Evolutionary conservation across 768 basidiomycete species (phyloP).

Genomic region (Calvatia gigantea): DNA sequence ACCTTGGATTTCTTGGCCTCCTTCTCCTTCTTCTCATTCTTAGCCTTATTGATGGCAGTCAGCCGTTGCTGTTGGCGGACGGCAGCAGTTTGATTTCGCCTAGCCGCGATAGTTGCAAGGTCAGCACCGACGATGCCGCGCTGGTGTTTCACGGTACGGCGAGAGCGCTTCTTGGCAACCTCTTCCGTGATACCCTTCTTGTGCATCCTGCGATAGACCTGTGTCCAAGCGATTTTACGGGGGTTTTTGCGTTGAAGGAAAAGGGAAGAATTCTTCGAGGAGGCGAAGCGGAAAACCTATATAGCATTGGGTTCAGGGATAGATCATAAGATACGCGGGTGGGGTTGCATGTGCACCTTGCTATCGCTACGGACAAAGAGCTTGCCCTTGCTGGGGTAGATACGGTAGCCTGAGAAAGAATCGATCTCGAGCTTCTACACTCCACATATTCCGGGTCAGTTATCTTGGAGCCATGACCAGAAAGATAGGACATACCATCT

Average conservation of each 20-base stretch:
- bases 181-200: slow-evolving; percentile 99
- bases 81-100: slow-evolving; percentile 88
- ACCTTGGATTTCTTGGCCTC: slow-evolving; percentile 89
- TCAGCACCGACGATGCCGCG: slow-evolving; percentile 98
- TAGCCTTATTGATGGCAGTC: slow-evolving; percentile 89
- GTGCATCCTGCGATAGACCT: slow-evolving; percentile 94
- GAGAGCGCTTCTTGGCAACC: slow-evolving; percentile 97
- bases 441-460: slow-evolving; percentile 21
- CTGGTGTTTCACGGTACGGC: slow-evolving; percentile 96
- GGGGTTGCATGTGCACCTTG: slow-evolving; percentile 57
- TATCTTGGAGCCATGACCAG: not conserved
- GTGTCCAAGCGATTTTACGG: slow-evolving; percentile 98
- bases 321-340: not conserved
- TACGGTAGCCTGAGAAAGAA: slow-evolving; percentile 94
- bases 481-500: slow-evolving; percentile 38
- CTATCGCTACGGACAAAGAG: slow-evolving; percentile 94
- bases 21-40: slow-evolving; percentile 96
- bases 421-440: slow-evolving; percentile 96
- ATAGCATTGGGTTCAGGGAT: not conserved
- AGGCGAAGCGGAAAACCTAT: slow-evolving; percentile 93
- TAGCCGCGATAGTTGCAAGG: slow-evolving; percentile 85
- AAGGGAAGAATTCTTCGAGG: slow-evolving; percentile 91
- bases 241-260: slow-evolving; percentile 99
- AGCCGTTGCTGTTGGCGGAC: slow-evolving; percentile 77
- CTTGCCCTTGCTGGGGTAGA: slow-evolving; percentile 98